Conservation (phyloP, 192 early-diverging fungal species). For the Podila clonocystis region DNA sequence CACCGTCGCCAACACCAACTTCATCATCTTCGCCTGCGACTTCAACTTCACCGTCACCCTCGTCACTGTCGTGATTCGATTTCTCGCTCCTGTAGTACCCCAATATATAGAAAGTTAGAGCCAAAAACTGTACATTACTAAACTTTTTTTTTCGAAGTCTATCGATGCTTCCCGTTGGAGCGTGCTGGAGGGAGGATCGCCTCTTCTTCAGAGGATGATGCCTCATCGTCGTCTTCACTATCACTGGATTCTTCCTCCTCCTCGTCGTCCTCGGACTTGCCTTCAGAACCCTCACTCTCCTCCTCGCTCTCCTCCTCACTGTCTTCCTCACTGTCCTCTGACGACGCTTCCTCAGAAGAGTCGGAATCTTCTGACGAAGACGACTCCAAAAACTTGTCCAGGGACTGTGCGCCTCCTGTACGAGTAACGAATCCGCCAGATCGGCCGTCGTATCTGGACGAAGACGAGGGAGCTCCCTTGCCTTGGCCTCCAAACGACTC, state of each 20-base stretch:
- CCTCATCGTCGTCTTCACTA: conserved; percentile 34
- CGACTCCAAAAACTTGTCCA: conserved; percentile 55
- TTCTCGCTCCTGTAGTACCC: too few relatives aligned
- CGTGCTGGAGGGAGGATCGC: conserved; percentile 21
- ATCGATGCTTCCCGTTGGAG: conserved; percentile 20
- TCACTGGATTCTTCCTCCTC: conserved; percentile 11
- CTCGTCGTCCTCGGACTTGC: conserved; percentile 6
- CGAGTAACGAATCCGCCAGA: conserved; percentile 17
- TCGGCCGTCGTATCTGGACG: conserved; percentile 26
- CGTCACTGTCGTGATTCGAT: neutral
- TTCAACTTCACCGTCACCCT: neutral
- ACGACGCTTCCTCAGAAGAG: conserved; percentile 39
- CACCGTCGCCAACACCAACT: neutral
- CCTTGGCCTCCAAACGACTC: conserved; percentile 48
- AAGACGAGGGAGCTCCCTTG: neutral
- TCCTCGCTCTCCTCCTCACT: conserved; percentile 58
- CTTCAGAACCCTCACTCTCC: conserved; percentile 25
- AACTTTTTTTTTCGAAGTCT: neutral
- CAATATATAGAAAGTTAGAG: neutral
- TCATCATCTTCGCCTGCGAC: neutral
- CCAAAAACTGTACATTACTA: neutral
- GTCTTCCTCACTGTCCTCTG: conserved; percentile 50
- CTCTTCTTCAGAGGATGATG: conserved; percentile 43
- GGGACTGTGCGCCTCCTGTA: conserved; percentile 52
- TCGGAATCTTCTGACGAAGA: conserved; percentile 44